phyloP scores from a whole-genome alignment of 345 rosid species.

The Salix suchowensis region DNA sequence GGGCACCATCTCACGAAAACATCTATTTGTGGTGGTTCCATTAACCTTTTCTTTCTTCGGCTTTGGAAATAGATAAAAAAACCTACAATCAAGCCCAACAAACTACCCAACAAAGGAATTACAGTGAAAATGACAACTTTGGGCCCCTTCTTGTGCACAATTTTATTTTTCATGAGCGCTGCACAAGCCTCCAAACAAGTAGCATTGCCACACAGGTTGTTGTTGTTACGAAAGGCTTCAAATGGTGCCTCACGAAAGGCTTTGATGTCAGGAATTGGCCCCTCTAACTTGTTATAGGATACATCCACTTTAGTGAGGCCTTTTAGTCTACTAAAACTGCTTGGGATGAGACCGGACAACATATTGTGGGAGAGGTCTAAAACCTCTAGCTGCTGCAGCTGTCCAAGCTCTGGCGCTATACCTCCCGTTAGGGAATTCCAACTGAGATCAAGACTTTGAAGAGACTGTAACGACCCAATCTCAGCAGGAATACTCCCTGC shows the following conservation, averaged over 20 bases:
- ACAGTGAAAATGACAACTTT: neutral
- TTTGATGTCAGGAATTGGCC: conserved; percentile 4
- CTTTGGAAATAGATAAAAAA: no score
- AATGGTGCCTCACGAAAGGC: conserved; percentile 20
- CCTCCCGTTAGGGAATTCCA: no score
- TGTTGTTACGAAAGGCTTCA: conserved; percentile 5
- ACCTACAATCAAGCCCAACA: neutral
- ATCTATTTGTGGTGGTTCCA: neutral
- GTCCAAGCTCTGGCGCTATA: no score
- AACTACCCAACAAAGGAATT: neutral
- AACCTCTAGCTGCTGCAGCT: no score
- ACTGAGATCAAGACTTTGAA: neutral
- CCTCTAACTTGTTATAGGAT: conserved; percentile 15
- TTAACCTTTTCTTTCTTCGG: no score
- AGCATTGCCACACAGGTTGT: conserved; percentile 13
- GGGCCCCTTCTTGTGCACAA: neutral
- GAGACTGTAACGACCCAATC: neutral
- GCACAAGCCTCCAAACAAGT: conserved; percentile 7
- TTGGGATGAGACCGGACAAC: neutral
- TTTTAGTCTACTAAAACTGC: neutral
- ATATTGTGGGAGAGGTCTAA: no score
- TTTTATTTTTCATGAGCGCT: neutral
- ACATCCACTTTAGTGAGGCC: conserved; percentile 11
- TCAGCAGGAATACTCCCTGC: neutral
- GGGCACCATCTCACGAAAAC: neutral